phyloP scores from a whole-genome alignment of 2,329 filamentous ascomycete genomes.

The Colletotrichum sp. region DNA sequence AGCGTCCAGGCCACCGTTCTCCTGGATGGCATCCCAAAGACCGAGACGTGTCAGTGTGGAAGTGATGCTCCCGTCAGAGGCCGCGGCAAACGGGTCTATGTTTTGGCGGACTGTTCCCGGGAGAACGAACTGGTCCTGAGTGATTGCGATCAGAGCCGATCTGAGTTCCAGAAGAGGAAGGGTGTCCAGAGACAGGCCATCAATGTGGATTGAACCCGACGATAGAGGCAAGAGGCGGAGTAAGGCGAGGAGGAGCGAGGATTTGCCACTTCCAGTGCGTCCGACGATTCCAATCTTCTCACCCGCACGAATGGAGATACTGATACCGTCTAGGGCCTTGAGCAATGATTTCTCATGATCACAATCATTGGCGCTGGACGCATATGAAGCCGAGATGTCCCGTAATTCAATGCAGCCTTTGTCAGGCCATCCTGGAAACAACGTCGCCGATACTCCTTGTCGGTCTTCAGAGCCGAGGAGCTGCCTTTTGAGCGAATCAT shows the following conservation, averaged over 20 bases:
- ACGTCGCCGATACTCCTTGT: not conserved
- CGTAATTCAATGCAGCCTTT: conserved; percentile 35
- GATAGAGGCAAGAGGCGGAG: conserved; percentile 52
- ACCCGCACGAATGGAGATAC: conserved; percentile 30
- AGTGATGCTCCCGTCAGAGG: conserved; percentile 35
- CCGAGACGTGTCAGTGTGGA: not conserved
- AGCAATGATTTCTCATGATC: conserved; percentile 6
- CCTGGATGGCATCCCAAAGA: conserved; percentile 29
- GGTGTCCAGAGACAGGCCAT: conserved; percentile 14
- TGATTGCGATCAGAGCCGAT: conserved; percentile 19
- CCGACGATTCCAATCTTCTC: conserved; percentile 40
- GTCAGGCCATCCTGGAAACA: conserved; percentile 35
- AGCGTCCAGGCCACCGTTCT: conserved; percentile 7
- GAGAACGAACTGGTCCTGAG: conserved; percentile 12
- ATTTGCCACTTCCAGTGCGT: conserved; percentile 33
- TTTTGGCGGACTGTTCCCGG: conserved; percentile 54
- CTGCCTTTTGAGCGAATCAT: not conserved
- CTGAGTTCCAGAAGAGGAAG: conserved; percentile 22
- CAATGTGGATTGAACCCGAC: conserved; percentile 40
- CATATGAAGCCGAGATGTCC: conserved; percentile 20
- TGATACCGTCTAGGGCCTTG: conserved; percentile 44
- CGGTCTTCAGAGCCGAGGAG: not conserved
- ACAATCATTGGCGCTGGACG: conserved; percentile 23
- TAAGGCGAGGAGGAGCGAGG: conserved; percentile 32
- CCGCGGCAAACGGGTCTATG: conserved; percentile 43